phyloP scores from a whole-genome alignment of 192 early-diverging fungal species.

The Gigaspora rosea region DNA sequence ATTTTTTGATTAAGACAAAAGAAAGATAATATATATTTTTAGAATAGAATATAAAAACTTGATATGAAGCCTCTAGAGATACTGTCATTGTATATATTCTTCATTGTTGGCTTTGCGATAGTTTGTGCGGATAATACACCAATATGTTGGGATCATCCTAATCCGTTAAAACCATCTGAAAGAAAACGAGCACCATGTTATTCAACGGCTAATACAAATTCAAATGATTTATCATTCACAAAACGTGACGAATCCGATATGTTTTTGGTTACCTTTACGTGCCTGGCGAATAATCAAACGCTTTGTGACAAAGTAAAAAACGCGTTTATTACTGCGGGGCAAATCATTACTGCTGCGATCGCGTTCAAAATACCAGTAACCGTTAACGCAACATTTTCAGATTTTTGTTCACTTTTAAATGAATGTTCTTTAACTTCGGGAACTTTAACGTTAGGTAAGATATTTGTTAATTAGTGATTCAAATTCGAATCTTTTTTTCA shows the following conservation, averaged over 20 bases:
- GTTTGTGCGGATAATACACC: too few relatives aligned
- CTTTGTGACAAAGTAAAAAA: slow-evolving; percentile 35
- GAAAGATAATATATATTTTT: too few relatives aligned
- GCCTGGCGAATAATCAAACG: not conserved
- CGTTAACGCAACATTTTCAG: slow-evolving; percentile 41
- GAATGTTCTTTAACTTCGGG: not conserved
- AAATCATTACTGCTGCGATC: slow-evolving; percentile 38
- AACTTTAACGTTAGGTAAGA: not conserved
- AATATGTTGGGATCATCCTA: not conserved
- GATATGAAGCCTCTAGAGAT: too few relatives aligned
- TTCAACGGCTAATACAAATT: not conserved
- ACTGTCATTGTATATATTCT: too few relatives aligned
- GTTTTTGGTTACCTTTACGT: not conserved
- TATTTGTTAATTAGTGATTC: not conserved
- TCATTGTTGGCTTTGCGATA: too few relatives aligned
- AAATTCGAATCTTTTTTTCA: slow-evolving; percentile 14
- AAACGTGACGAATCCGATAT: not conserved
- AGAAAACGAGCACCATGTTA: not conserved
- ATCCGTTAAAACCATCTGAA: not conserved
- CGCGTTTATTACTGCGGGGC: slow-evolving; percentile 33
- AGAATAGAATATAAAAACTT: too few relatives aligned
- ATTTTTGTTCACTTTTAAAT: slow-evolving; percentile 35
- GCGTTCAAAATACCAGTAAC: slow-evolving; percentile 32
- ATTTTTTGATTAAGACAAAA: too few relatives aligned
- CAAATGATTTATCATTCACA: not conserved